Evolutionary conservation across 225 moss, liverwort and hornwort species (phyloP), one percentile per base, ranked within the genome.

Genomic region (Neckera pumila): DNA sequence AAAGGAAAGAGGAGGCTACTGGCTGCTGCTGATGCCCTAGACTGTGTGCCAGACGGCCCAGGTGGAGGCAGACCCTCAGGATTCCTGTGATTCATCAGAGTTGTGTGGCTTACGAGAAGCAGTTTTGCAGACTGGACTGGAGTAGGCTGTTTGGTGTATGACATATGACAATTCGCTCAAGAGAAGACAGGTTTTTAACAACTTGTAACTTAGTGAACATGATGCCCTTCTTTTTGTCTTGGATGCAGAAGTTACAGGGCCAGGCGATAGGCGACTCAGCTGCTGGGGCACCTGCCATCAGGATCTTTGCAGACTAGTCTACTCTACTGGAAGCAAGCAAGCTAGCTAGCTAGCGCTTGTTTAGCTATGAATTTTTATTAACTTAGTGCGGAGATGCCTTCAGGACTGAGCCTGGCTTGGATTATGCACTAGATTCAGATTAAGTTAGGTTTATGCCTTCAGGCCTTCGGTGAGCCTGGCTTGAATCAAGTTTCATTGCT

Each of bases 141-240:
- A 45, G 21, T 28, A 21, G 57, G 83, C 66, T 8, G 22, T 83
- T 64, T 78, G 83, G 66, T 57, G 76, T 76, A 88, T 76, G 86
- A 87, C 86, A 79, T 80, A 87, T 88, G 79, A 84, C 84, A 88
- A 78, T 61, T 79, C 36, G 79, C 69, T 86, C 86, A 84, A 88
- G 79, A 67, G 78, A 67, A 70, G 59, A 69, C 47, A 60, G 77
- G 60, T 33, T 84, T 84, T 79, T 73, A 25, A 89, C 72, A 89
- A 54, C 54, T 85, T 85, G 53, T 43, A 10, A 43, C 64, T 85
- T 85, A 28, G 63, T 73, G 85, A 34, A 54, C 71, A 73, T 85
- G 85, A 80, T 81, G 85, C 85, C 80, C 73, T 85, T 10, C 80
- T 60, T 79, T 78, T 78, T 78, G 62, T 77, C 77, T 66, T 43